These are phyloP conservation scores for Calvatia gigantea DNA, from an alignment of 768 basidiomycete species.

Conservation along the genomic window DNA sequence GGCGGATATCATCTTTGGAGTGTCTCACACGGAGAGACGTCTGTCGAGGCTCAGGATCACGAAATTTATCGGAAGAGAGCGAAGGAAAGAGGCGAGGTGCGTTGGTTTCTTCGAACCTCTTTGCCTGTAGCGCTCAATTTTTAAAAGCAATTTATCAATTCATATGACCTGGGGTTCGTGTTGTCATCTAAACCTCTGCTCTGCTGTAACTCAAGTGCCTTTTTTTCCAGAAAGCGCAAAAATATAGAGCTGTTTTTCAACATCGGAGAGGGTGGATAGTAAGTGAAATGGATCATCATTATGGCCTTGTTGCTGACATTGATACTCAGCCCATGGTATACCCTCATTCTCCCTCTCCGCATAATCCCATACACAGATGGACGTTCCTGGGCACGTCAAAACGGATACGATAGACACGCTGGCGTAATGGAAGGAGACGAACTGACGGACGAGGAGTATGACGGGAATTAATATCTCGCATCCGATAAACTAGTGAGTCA, in stretches of 20 bases:
- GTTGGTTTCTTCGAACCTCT: slow-evolving; percentile 17
- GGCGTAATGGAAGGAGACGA: slow-evolving; percentile 78
- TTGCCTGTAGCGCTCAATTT: not conserved
- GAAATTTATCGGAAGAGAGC: slow-evolving; percentile 73
- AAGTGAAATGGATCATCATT: slow-evolving; percentile 28
- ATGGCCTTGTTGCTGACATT: not conserved
- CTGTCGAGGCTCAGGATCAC: slow-evolving; percentile 89
- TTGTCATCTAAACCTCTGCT: not conserved
- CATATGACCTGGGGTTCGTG: slow-evolving; percentile 81
- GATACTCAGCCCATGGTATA: slow-evolving; percentile 58
- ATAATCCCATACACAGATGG: slow-evolving; percentile 85
- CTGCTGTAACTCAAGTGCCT: not conserved
- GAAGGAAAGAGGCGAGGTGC: slow-evolving; percentile 62
- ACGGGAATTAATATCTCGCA: slow-evolving; percentile 20
- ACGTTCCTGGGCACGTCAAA: slow-evolving; percentile 67
- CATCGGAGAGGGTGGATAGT: slow-evolving; percentile 78
- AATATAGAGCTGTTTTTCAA: slow-evolving; percentile 91
- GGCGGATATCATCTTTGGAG: slow-evolving; percentile 70
- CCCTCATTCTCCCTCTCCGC: slow-evolving; percentile 80
- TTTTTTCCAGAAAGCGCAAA: slow-evolving; percentile 37
- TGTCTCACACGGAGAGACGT: slow-evolving; percentile 73
- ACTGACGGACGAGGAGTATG: slow-evolving; percentile 80
- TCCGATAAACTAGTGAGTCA: slow-evolving; percentile 15
- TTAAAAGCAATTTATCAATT: slow-evolving; percentile 75
- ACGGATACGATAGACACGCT: slow-evolving; percentile 57